These are phyloP conservation scores for Plicaturopsis crispa DNA, from an alignment of 768 basidiomycete genomes.

Conservation along the genomic window DNA sequence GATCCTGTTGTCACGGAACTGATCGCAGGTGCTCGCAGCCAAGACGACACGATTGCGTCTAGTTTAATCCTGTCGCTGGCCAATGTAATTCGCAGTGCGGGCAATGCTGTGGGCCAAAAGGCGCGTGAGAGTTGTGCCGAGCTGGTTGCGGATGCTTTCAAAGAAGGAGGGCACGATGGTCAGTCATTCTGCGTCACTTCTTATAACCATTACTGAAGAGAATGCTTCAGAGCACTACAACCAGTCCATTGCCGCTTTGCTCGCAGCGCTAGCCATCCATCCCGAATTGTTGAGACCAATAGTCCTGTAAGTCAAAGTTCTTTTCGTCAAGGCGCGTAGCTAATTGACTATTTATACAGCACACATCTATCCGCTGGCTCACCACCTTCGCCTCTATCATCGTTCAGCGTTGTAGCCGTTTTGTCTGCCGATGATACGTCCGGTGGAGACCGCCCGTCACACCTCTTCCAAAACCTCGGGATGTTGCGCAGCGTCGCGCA, in stretches of 20 bases:
- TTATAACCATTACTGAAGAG: not conserved
- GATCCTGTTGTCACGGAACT: constrained; percentile 95
- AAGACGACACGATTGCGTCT: constrained; percentile 59
- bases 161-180: constrained; percentile 66
- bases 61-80: constrained; percentile 75
- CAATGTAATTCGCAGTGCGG: constrained; percentile 62
- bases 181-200: constrained; percentile 3
- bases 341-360: constrained; percentile 24
- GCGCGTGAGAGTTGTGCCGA: constrained; percentile 68
- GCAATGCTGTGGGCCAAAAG: constrained; percentile 70
- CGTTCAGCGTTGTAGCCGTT: constrained; percentile 51
- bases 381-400: constrained; percentile 54
- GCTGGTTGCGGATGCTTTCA: constrained; percentile 73
- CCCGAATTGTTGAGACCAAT: constrained; percentile 58
- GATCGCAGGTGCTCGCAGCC: constrained; percentile 45
- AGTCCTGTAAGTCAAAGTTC: constrained; percentile 47
- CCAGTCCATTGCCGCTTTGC: constrained; percentile 53
- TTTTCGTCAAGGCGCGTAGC: constrained; percentile 1
- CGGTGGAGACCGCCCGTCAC: too few relatives aligned
- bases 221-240: constrained; percentile 54
- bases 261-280: constrained; percentile 55
- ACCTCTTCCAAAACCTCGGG: constrained; percentile 60
- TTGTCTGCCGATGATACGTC: too few relatives aligned
- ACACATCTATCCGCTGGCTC: constrained; percentile 61
- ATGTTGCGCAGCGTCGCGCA: constrained; percentile 57